Percentiles rank a stretch among this genome's conserved stretches.
Evolutionary conservation across 768 basidiomycete genomes (phyloP).

Genomic region (Tylopilus plumbeoviolaceoides): DNA sequence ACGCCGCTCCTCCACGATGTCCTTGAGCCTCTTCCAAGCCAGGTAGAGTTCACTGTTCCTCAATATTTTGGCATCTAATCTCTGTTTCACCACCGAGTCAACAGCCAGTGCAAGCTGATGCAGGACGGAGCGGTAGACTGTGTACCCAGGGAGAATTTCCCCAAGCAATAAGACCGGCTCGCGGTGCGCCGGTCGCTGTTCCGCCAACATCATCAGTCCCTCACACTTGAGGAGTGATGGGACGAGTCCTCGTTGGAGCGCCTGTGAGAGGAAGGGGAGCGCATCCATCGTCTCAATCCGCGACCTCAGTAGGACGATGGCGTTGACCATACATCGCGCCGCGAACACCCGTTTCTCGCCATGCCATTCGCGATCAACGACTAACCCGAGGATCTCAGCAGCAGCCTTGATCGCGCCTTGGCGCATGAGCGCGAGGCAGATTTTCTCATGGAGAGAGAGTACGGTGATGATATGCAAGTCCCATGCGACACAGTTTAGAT

Average conservation of each 20-base stretch:
- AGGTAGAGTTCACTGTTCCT: conserved; percentile 16
- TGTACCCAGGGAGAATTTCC: conserved; percentile 20
- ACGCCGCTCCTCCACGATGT: conserved; percentile 17
- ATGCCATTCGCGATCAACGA: conserved; percentile 16
- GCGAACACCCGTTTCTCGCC: conserved; percentile 12
- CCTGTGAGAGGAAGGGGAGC: conserved; percentile 24
- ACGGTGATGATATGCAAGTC: conserved; percentile 27
- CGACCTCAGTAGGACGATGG: conserved; percentile 12
- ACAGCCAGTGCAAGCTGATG: conserved; percentile 9
- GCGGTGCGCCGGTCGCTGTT: conserved; percentile 7
- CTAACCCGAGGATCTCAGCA: conserved; percentile 19
- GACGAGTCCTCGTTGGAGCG: conserved; percentile 19
- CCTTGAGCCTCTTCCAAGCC: conserved; percentile 22
- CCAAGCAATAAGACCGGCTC: conserved; percentile 12
- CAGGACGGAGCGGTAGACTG: conserved; percentile 25
- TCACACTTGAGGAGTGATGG: conserved; percentile 25
- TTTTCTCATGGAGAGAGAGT: conserved; percentile 15
- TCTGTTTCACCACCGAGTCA: conserved; percentile 3
- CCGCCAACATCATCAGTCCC: conserved; percentile 13
- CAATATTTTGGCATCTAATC: conserved; percentile 11
- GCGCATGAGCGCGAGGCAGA: conserved; percentile 17
- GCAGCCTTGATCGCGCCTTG: conserved; percentile 24
- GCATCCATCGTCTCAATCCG: conserved; percentile 26
- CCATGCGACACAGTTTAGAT: conserved; percentile 26
- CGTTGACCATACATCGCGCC: conserved; percentile 21